phyloP scores from a whole-genome alignment of 2,329 filamentous ascomycete genomes.

The Penicillium concentricum region DNA sequence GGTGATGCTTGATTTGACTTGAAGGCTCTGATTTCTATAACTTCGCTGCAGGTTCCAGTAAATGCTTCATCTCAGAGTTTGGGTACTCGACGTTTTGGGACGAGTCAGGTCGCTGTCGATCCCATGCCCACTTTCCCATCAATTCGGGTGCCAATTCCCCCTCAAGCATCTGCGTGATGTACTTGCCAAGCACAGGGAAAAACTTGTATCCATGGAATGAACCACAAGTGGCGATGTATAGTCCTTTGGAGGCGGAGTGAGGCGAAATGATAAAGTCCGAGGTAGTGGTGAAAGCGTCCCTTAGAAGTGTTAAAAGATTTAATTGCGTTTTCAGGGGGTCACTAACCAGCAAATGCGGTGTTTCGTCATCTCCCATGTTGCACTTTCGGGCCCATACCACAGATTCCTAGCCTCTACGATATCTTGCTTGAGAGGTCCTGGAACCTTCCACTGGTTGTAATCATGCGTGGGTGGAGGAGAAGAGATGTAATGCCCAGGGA shows the following conservation, averaged over 20 bases:
- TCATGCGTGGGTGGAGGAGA: constrained; percentile 54
- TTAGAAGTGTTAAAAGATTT: constrained; percentile 28
- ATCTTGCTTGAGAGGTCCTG: constrained; percentile 56
- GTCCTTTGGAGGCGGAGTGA: constrained; percentile 41
- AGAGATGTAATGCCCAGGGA: constrained; percentile 57
- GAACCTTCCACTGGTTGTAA: constrained; percentile 64
- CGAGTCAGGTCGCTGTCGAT: constrained; percentile 57
- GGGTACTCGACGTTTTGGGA: constrained; percentile 57
- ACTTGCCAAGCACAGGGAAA: constrained; percentile 32
- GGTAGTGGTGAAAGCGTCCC: constrained; percentile 65
- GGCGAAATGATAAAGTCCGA: constrained; percentile 53
- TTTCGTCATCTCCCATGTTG: constrained; percentile 59
- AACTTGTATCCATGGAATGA: constrained; percentile 33
- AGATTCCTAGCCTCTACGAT: constrained; percentile 57
- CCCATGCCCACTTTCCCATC: constrained; percentile 36
- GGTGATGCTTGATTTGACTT: neutral
- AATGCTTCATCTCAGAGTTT: constrained; percentile 56
- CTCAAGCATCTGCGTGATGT: constrained; percentile 30
- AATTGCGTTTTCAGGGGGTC: neutral
- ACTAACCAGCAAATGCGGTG: constrained; percentile 67
- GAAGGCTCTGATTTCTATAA: constrained; percentile 19
- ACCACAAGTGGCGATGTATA: constrained; percentile 43
- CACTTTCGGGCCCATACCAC: constrained; percentile 60
- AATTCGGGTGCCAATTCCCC: constrained; percentile 24
- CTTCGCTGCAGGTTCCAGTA: constrained; percentile 41